These are phyloP conservation scores for Adansonia rubrostipa DNA, from an alignment of 441 rosid species.

Conservation along the genomic window DNA sequence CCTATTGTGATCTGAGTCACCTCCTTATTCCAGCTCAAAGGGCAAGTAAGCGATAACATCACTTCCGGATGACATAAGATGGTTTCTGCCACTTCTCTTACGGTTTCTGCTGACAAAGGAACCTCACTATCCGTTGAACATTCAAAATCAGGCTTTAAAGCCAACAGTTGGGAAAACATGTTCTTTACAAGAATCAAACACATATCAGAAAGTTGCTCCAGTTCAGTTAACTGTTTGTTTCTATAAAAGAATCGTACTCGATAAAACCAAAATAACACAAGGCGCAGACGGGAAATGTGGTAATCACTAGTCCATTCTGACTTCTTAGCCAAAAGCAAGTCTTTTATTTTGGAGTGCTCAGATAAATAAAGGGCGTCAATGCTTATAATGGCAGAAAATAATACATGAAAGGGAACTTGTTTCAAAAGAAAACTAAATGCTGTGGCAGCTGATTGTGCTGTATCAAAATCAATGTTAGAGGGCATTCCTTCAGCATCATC, in stretches of 20 bases:
- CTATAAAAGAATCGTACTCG: slow-evolving; percentile 55
- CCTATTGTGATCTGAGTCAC: slow-evolving; percentile 29
- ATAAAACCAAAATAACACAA: slow-evolving; percentile 73
- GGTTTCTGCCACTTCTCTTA: slow-evolving; percentile 60
- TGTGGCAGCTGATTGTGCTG: slow-evolving; percentile 46
- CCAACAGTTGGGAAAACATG: slow-evolving; percentile 53
- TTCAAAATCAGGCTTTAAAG: slow-evolving; percentile 41
- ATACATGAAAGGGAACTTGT: slow-evolving; percentile 74
- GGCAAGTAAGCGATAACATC: slow-evolving; percentile 49
- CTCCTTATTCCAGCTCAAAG: slow-evolving; percentile 50
- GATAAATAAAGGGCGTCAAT: slow-evolving; percentile 37
- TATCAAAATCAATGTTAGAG: slow-evolving; percentile 38
- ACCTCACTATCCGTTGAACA: slow-evolving; percentile 29
- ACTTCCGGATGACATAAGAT: slow-evolving; percentile 74
- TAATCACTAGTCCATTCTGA: slow-evolving; percentile 50
- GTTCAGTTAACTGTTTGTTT: slow-evolving; percentile 49
- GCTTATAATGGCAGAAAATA: slow-evolving; percentile 63
- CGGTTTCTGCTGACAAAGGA: slow-evolving; percentile 39
- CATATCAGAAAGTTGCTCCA: slow-evolving; percentile 57
- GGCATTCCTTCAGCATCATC: slow-evolving; percentile 46
- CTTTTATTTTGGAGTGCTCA: slow-evolving; percentile 49
- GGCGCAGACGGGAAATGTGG: slow-evolving; percentile 52
- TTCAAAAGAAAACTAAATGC: slow-evolving; percentile 67
- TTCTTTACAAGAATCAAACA: slow-evolving; percentile 63
- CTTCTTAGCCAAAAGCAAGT: slow-evolving; percentile 66